Conservation (phyloP, 495 filamentous ascomycete genomes). For the Penicillium longicatenatum region DNA sequence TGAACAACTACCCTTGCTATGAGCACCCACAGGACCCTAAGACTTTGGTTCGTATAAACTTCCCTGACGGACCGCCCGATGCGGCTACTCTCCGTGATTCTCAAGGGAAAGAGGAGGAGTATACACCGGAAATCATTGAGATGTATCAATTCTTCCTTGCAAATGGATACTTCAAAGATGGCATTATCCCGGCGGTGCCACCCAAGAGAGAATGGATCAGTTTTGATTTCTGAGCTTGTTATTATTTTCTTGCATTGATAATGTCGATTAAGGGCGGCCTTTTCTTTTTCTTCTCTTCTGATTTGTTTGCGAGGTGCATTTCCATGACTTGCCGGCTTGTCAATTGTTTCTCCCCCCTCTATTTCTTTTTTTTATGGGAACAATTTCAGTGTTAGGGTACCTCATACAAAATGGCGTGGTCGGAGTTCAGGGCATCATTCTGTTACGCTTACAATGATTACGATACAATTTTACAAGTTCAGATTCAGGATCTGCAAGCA, state of each 20-base stretch:
- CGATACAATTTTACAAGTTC: neutral
- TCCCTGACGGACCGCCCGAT: constrained; percentile 67
- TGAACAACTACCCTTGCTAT: constrained; percentile 52
- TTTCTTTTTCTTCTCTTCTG: neutral
- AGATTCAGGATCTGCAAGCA: constrained; percentile 4
- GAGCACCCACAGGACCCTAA: constrained; percentile 49
- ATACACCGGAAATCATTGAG: constrained; percentile 51
- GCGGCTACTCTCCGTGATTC: constrained; percentile 46
- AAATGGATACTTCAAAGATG: constrained; percentile 63
- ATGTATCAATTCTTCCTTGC: constrained; percentile 61
- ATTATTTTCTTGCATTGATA: neutral
- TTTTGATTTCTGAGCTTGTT: constrained; percentile 63
- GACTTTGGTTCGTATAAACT: constrained; percentile 61
- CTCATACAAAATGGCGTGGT: neutral
- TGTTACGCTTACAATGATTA: neutral
- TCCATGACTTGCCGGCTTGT: neutral
- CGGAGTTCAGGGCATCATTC: neutral
- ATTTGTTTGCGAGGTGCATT: neutral
- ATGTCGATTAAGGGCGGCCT: neutral
- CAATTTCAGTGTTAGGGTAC: neutral
- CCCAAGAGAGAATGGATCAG: constrained; percentile 71
- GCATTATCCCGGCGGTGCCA: constrained; percentile 67
- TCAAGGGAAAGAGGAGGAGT: constrained; percentile 39
- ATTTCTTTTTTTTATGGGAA: neutral
- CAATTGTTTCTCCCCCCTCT: too few species aligned